These are phyloP conservation scores for Mastigamoeba balamuthi DNA, from an alignment of 78 protist species.

Conservation along the genomic window DNA sequence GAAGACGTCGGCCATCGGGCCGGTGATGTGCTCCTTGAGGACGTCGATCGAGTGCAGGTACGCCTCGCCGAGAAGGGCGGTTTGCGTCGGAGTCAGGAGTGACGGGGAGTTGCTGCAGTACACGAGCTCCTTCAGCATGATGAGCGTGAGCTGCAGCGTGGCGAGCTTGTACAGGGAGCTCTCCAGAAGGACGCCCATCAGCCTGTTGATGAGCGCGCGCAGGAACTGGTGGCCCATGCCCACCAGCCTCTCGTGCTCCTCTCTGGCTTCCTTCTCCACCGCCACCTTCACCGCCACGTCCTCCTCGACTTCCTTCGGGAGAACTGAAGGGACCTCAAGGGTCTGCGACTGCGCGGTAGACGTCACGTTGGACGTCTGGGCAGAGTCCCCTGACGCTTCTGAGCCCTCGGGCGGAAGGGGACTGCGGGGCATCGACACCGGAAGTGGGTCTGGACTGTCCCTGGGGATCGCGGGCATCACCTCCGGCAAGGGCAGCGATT, in stretches of 20 bases:
- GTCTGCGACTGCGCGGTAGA: too few relatives aligned
- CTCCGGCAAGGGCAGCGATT: too few relatives aligned
- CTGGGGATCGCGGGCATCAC: too few relatives aligned
- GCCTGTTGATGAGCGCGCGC: conserved; percentile 6
- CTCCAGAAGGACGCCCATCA: conserved; percentile 21
- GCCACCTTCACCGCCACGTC: conserved; percentile 21
- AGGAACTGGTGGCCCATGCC: too few relatives aligned
- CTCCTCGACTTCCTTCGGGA: neutral
- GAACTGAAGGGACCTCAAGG: too few relatives aligned
- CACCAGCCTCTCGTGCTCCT: too few relatives aligned
- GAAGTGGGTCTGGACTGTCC: too few relatives aligned
- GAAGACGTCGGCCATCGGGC: conserved; percentile 13
- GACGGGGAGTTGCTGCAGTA: conserved; percentile 35
- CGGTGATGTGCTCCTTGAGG: conserved; percentile 19
- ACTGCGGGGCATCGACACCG: too few relatives aligned
- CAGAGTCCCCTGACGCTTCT: too few relatives aligned
- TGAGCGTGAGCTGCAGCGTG: conserved; percentile 40
- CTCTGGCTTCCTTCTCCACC: conserved; percentile 27
- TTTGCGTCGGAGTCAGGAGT: conserved; percentile 25
- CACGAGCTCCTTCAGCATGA: conserved; percentile 44
- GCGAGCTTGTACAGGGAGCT: conserved; percentile 34
- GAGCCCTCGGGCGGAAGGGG: too few relatives aligned
- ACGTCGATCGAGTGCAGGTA: conserved; percentile 13
- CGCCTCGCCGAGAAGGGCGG: conserved; percentile 12
- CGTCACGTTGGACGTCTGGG: too few relatives aligned